Evolutionary conservation across 192 early-diverging fungal species (phyloP).

Genomic region (Helicostylum pulchrum): DNA sequence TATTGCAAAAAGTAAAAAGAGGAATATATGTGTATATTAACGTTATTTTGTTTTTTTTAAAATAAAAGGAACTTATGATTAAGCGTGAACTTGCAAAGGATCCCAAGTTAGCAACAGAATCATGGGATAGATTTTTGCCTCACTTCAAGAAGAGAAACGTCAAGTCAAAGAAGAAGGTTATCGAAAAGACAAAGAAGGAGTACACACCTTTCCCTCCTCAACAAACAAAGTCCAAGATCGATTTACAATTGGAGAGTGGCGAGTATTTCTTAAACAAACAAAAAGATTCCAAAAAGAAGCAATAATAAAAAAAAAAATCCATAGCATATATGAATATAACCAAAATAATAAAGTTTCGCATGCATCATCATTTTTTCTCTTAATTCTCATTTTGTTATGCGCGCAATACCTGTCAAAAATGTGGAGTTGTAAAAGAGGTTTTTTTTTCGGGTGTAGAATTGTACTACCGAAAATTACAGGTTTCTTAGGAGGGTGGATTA

Average conservation of each 20-base stretch:
- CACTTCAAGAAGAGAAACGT: conserved; percentile 92
- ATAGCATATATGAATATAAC: too few species aligned
- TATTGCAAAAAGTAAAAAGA: neutral
- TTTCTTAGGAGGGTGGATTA: too few species aligned
- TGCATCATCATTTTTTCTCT: too few species aligned
- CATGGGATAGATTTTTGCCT: conserved; percentile 97
- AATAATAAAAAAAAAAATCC: conserved; percentile 1
- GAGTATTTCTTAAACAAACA: conserved; percentile 87
- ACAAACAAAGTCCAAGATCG: conserved; percentile 81
- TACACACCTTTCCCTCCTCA: conserved; percentile 89
- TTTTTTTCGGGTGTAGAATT: too few species aligned
- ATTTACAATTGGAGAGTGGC: conserved; percentile 89
- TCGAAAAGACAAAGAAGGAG: conserved; percentile 60
- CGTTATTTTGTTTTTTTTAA: conserved; percentile 1
- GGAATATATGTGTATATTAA: neutral
- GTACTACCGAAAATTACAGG: too few species aligned
- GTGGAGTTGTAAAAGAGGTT: too few species aligned
- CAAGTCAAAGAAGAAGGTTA: conserved; percentile 59
- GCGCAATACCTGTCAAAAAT: too few species aligned
- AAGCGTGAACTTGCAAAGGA: conserved; percentile 97
- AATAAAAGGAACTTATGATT: conserved; percentile 91
- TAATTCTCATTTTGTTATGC: too few species aligned
- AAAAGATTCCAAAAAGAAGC: conserved; percentile 11
- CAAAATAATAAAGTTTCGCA: too few species aligned
- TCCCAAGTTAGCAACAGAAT: conserved; percentile 86